phyloP scores from a whole-genome alignment of 1,139 yeast genomes.

The Saccharomycopsis phalli region DNA sequence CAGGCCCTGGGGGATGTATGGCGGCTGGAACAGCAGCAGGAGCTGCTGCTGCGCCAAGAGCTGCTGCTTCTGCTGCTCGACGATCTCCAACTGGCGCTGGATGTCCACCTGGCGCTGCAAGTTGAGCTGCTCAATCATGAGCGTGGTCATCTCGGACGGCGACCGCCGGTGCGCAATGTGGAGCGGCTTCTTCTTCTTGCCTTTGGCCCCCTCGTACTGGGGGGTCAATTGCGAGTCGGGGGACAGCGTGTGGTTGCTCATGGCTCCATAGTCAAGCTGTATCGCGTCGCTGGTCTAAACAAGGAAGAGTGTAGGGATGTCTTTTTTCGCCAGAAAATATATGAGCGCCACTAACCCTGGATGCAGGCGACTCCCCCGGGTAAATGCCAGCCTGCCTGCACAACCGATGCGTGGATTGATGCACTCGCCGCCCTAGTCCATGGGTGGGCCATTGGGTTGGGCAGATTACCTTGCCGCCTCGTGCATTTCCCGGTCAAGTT shows the following conservation, averaged over 20 bases:
- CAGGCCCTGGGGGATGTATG: constrained; percentile 23
- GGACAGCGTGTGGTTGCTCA: neutral
- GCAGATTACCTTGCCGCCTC: too few species aligned
- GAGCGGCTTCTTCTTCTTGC: constrained; percentile 42
- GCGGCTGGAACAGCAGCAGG: constrained; percentile 15
- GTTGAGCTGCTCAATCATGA: constrained; percentile 90
- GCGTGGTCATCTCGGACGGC: constrained; percentile 87
- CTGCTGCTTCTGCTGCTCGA: constrained; percentile 88
- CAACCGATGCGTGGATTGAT: too few species aligned
- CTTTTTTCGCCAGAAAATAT: too few species aligned
- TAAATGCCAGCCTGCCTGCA: too few species aligned
- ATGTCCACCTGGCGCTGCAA: constrained; percentile 28
- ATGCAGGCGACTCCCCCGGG: too few species aligned
- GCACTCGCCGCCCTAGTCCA: too few species aligned
- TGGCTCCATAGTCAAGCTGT: neutral
- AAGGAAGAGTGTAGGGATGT: too few species aligned
- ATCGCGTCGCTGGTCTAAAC: too few species aligned
- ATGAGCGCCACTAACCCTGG: too few species aligned
- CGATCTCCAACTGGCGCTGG: constrained; percentile 85
- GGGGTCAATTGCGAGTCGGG: neutral
- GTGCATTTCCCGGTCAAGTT: too few species aligned
- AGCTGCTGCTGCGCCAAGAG: constrained; percentile 35
- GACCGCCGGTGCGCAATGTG: constrained; percentile 94
- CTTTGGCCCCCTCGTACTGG: neutral
- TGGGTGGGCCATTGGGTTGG: too few species aligned